These are phyloP conservation scores for Raphanus sativus DNA, from an alignment of 345 rosid species.

Conservation along the genomic window DNA sequence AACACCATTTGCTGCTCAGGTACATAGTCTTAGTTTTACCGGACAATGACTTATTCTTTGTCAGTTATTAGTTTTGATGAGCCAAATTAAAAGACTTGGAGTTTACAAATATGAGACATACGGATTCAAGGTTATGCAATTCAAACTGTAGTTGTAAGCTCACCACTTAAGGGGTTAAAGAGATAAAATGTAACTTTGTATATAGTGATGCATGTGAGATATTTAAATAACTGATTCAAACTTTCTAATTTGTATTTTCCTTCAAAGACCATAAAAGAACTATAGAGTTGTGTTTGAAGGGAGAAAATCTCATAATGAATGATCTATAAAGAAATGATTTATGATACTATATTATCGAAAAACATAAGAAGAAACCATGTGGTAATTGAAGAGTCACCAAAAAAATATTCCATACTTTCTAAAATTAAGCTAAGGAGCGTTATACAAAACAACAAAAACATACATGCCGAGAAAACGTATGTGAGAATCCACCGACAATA, in stretches of 20 bases:
- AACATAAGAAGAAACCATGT: not conserved
- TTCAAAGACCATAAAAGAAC: no score
- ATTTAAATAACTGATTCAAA: not conserved
- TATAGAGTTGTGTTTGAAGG: not conserved
- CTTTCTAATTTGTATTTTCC: not conserved
- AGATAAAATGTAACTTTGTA: no score
- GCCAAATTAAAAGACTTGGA: not conserved
- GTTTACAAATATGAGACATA: not conserved
- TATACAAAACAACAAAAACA: not conserved
- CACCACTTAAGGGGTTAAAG: not conserved
- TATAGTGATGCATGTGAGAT: no score
- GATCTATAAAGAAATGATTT: not conserved
- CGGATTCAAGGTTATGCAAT: not conserved
- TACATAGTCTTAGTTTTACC: not conserved
- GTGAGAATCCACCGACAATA: not conserved
- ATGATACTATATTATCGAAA: not conserved
- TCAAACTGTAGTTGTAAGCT: not conserved
- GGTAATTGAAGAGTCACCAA: not conserved
- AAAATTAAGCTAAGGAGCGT: not conserved
- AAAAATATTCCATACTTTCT: not conserved
- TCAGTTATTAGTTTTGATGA: not conserved
- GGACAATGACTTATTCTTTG: not conserved
- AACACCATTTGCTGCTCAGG: not conserved
- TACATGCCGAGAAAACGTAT: not conserved
- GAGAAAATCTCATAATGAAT: not conserved